phyloP scores from a whole-genome alignment of 1,139 yeast species.

The Protomyces lactucae-debilis region DNA sequence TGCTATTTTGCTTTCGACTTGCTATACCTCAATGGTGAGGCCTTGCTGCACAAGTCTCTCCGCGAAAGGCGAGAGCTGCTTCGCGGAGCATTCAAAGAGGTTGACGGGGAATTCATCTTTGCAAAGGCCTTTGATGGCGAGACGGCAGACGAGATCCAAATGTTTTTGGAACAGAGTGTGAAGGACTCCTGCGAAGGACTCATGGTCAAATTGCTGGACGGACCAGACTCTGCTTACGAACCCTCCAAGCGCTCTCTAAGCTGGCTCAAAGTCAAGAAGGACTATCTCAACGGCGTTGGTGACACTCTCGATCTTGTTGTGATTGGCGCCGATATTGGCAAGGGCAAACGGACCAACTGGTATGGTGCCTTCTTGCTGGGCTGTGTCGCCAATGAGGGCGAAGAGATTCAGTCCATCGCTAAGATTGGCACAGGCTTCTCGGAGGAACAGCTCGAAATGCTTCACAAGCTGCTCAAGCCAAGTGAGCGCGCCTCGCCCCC shows the following conservation, averaged over 20 bases:
- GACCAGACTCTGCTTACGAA: conserved; percentile 76
- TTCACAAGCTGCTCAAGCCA: conserved; percentile 60
- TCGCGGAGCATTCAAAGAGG: conserved; percentile 52
- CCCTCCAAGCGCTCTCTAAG: conserved; percentile 92
- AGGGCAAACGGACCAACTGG: conserved; percentile 88
- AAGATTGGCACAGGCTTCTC: conserved; percentile 97
- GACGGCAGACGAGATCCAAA: conserved; percentile 65
- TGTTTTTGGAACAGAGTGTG: conserved; percentile 82
- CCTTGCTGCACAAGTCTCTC: conserved; percentile 64
- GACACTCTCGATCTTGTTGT: conserved; percentile 93
- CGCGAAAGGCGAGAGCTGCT: conserved; percentile 64
- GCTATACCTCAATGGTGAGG: conserved; percentile 61
- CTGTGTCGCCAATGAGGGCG: conserved; percentile 74
- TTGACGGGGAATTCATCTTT: conserved; percentile 74
- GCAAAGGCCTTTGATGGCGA: conserved; percentile 73
- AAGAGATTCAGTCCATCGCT: conserved; percentile 87
- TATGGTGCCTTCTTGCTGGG: conserved; percentile 94
- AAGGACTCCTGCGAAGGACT: conserved; percentile 91
- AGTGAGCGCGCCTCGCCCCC: conserved; percentile 67
- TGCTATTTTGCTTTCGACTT: conserved; percentile 91
- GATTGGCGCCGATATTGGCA: conserved; percentile 88
- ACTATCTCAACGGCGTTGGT: conserved; percentile 88
- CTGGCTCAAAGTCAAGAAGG: conserved; percentile 94
- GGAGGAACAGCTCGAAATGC: conserved; percentile 65
- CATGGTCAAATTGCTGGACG: conserved; percentile 87